Evolutionary conservation across 106 monocot species (phyloP).

Genomic region (Hemerocallis citrina): DNA sequence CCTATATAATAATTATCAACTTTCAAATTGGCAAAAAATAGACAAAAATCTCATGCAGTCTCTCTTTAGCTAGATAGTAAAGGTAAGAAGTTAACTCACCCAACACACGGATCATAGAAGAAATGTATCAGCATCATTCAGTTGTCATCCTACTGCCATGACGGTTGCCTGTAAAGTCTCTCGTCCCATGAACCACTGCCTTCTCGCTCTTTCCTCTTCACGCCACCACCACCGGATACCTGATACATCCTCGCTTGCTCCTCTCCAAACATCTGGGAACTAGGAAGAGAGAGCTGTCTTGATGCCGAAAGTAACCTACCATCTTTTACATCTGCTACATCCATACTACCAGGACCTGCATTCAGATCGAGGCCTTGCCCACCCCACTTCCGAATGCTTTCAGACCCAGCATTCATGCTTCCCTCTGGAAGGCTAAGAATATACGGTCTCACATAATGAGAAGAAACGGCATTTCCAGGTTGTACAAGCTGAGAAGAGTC

Average conservation of each 20-base stretch:
- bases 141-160: slow-evolving; percentile 32
- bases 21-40: background rate
- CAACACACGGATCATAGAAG: background rate
- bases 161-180: slow-evolving; percentile 43
- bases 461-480: slow-evolving; percentile 23
- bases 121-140: background rate
- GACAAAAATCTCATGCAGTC: background rate
- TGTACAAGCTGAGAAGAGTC: slow-evolving; percentile 44
- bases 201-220: slow-evolving; percentile 59
- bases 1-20: background rate
- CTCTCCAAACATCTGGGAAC: slow-evolving; percentile 41
- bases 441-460: slow-evolving; percentile 47
- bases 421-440: slow-evolving; percentile 49
- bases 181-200: slow-evolving; percentile 51
- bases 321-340: slow-evolving; percentile 56
- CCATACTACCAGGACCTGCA: slow-evolving; percentile 57
- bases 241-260: slow-evolving; percentile 53
- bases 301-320: slow-evolving; percentile 26
- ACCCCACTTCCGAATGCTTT: slow-evolving; percentile 47
- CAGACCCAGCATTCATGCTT: slow-evolving; percentile 34
- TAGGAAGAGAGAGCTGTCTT: slow-evolving; percentile 30
- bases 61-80: too few species aligned
- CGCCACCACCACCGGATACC: slow-evolving; percentile 25
- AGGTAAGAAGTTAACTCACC: background rate
- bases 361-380: slow-evolving; percentile 76